A percentile compares a stretch with the other conserved stretches of the same genome.
Conservation (phyloP, 371 early-diverging fungal species). For the Lichtheimia ornata region DNA sequence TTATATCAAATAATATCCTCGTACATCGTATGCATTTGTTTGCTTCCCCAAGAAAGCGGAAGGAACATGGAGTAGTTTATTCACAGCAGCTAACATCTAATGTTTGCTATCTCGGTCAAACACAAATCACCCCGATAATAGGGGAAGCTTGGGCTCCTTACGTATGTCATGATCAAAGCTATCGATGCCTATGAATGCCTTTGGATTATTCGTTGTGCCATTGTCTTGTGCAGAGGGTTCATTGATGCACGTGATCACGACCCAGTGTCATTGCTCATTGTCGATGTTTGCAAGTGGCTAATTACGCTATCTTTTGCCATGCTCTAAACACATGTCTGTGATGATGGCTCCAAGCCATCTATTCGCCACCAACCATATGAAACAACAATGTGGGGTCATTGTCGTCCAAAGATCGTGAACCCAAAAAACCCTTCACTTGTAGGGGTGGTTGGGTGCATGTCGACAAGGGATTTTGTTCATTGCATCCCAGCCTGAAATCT, state of each 20-base stretch:
- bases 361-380: background rate
- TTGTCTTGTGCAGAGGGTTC: background rate
- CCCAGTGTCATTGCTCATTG: no score
- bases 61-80: background rate
- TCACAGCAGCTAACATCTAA: background rate
- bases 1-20: background rate
- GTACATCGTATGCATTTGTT: background rate
- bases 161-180: background rate
- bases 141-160: background rate
- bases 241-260: background rate
- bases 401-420: no score
- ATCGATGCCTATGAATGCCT: background rate
- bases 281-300: background rate
- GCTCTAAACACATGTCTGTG: no score
- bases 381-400: background rate
- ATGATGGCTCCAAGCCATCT: no score
- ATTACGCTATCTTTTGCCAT: no score
- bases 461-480: no score
- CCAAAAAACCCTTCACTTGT: no score
- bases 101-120: slow-evolving; percentile 1
- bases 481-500: no score
- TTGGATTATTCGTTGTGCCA: background rate
- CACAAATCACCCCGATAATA: background rate
- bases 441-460: no score
- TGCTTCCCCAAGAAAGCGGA: background rate